Base-by-base conservation (phyloP, 495 filamentous ascomycete genomes). In the Tuber magnatum region DNA sequence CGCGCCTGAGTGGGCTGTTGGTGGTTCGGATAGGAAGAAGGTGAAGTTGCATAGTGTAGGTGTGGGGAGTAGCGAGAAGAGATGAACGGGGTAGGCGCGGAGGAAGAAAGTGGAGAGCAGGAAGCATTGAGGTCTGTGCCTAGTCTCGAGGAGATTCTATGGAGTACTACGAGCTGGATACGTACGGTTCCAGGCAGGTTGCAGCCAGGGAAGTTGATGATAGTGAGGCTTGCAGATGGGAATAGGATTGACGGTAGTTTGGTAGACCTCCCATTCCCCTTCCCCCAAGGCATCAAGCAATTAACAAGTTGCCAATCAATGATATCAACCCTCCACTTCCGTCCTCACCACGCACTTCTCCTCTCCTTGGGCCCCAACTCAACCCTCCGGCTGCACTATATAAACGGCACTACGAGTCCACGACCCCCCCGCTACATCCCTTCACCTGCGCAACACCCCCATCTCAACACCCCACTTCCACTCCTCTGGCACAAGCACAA, bases 391-490 rank as follows among this genome's bases (percentile, higher is more conserved):
- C 87, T 99, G 46, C 92, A 97, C 84, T 94, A 97, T 78, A 89
- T 98, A 79, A 90, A 90, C 28, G 89, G 93, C 24, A 88, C 90
- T n/a, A n/a, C n/a, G n/a, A n/a, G n/a, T n/a, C n/a, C 14, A 89
- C 91, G 94, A 97, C 83, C 95, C 95, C 9, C 88, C 92, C 40
- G 87, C 97, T 38, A 97, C 95, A 0, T 94, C 93, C 42, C 87
- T 97, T 44, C 93, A 97, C 83, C 89, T 98, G 79, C 88, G 90
- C 80, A 86, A 87, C 77, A 96, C 94, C 0, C 91, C 93, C 20
- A 87, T 97, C 71, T 88, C n/a, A n/a, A n/a, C n/a, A n/a, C n/a
- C n/a, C n/a, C n/a, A n/a, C n/a, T n/a, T n/a, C n/a, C n/a, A n/a
- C n/a, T n/a, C n/a, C n/a, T n/a, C n/a, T n/a, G n/a, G n/a, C n/a